Evolutionary conservation across 2,329 filamentous ascomycete species (phyloP), one percentile per base, ranked within the genome.

Genomic region (Zymoseptoria crescenta): DNA sequence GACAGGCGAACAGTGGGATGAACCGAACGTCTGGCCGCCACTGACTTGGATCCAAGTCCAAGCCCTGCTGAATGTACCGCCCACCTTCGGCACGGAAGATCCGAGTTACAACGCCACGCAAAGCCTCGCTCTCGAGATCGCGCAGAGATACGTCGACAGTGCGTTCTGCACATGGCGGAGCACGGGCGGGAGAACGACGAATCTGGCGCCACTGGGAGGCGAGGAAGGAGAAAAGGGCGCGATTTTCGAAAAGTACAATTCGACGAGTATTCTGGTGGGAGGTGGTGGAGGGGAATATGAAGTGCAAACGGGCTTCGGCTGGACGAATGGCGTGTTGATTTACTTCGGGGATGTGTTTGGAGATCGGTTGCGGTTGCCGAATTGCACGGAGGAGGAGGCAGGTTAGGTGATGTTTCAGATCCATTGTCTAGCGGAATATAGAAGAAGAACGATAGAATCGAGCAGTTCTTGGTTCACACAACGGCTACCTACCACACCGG

Each of bases 201-300:
- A 76, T 62, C 79, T 75, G 49, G 80, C 80, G 29, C 80, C 77
- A 69, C 75, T 85, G 56, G 69, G 72, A 16, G 81, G 81, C 0
- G 69, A 81, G 0, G 67, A 72, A 0, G 68, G 81, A 1, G 67
- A 71, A 0, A 66, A 75, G 1, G 86, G 86, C 21, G 83, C 82
- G 69, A 87, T 88, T 77, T 88, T 88, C 69, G 86, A 88, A 71
- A 88, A 88, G 76, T 88, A 88, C 68, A 77, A 76, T 10, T 83
- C 86, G 64, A 81, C 81, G 58, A 73, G 80, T 7, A 83, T 79
- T 52, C 85, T 86, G 62, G 80, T 79, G 0, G 83, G 82, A 1
- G 86, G 86, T 28, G 75, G 83, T 6, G 86, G 86, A 5, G 86
- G 86, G 63, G 86, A 88, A 75, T 88, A 88, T 69, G 79, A 82